Percentiles rank a stretch among this genome's conserved stretches.
These are phyloP conservation scores for Agrostemma githago DNA, from an alignment of 148 eudicot species.

Conservation along the genomic window DNA sequence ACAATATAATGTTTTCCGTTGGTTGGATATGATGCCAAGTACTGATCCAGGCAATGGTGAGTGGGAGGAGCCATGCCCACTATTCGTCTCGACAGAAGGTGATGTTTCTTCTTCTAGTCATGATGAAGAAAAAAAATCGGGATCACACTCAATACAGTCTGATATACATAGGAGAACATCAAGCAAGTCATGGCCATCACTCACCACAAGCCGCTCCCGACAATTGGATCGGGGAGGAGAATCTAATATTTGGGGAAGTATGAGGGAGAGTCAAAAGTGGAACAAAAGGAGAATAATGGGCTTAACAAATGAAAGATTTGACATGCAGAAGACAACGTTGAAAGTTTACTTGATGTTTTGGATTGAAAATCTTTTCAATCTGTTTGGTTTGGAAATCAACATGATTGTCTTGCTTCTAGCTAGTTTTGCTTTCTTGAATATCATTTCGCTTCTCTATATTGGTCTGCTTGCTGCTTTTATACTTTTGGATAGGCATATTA, in stretches of 20 bases:
- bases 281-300: slow-evolving; percentile 67
- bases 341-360: slow-evolving; percentile 89
- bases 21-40: slow-evolving; percentile 74
- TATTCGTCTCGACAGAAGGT: slow-evolving; percentile 56
- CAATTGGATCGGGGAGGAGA: slow-evolving; percentile 29
- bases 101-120: slow-evolving; percentile 31
- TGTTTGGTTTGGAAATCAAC: slow-evolving; percentile 94
- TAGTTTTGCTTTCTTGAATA: slow-evolving; percentile 85
- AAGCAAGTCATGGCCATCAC: slow-evolving; percentile 55
- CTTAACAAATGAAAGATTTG: slow-evolving; percentile 81
- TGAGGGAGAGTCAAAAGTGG: slow-evolving; percentile 89
- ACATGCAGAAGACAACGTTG: slow-evolving; percentile 73
- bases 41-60: slow-evolving; percentile 33
- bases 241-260: slow-evolving; percentile 60
- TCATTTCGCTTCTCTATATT: slow-evolving; percentile 74
- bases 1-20: slow-evolving; percentile 84
- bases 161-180: slow-evolving; percentile 26
- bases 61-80: slow-evolving; percentile 91
- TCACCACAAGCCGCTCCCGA: slow-evolving; percentile 25
- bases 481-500: slow-evolving; percentile 63
- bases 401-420: slow-evolving; percentile 88
- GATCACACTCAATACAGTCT: slow-evolving; percentile 26
- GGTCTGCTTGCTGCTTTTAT: slow-evolving; percentile 82
- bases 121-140: slow-evolving; percentile 5
- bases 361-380: slow-evolving; percentile 90